Conservation (phyloP, 192 early-diverging fungal species). For the Coemansia umbellata region DNA sequence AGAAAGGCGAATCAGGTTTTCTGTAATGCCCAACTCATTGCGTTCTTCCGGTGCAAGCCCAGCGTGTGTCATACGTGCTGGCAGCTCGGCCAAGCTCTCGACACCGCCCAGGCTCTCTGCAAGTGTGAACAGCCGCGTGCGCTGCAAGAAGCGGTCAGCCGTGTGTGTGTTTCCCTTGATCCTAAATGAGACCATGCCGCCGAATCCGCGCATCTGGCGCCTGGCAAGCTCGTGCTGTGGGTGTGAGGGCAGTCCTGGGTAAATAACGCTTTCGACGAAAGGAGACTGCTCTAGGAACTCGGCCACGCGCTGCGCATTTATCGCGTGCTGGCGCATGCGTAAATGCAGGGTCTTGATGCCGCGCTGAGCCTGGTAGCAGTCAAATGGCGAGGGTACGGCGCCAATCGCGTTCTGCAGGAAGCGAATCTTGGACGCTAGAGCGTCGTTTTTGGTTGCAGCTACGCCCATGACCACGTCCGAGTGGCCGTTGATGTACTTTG, state of each 20-base stretch:
- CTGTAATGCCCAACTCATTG: conserved; percentile 81
- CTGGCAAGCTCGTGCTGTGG: conserved; percentile 88
- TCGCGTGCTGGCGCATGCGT: conserved; percentile 87
- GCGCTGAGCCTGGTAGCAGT: conserved; percentile 92
- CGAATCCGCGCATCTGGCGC: conserved; percentile 86
- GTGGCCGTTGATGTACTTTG: conserved; percentile 99
- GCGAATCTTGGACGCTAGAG: conserved; percentile 66
- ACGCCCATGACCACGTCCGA: conserved; percentile 98
- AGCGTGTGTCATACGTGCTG: conserved; percentile 95
- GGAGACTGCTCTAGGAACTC: conserved; percentile 65
- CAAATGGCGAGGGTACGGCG: conserved; percentile 92
- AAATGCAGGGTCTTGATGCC: conserved; percentile 95
- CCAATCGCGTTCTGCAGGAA: conserved; percentile 99
- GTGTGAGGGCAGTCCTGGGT: conserved; percentile 89
- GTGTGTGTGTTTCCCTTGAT: conserved; percentile 76
- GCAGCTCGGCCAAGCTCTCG: conserved; percentile 91
- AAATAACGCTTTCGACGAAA: conserved; percentile 82
- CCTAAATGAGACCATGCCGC: conserved; percentile 95
- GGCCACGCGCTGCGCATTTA: conserved; percentile 83
- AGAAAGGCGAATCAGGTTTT: conserved; percentile 86
- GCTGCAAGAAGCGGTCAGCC: conserved; percentile 79
- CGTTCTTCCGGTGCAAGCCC: conserved; percentile 84
- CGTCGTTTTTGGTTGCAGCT: conserved; percentile 74
- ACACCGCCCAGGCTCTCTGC: conserved; percentile 98
- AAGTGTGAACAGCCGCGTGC: conserved; percentile 80